Percentiles rank a stretch among this genome's conserved stretches.
Evolutionary conservation across 208 protist species (phyloP).

Genomic region (Trypanosoma caninum): DNA sequence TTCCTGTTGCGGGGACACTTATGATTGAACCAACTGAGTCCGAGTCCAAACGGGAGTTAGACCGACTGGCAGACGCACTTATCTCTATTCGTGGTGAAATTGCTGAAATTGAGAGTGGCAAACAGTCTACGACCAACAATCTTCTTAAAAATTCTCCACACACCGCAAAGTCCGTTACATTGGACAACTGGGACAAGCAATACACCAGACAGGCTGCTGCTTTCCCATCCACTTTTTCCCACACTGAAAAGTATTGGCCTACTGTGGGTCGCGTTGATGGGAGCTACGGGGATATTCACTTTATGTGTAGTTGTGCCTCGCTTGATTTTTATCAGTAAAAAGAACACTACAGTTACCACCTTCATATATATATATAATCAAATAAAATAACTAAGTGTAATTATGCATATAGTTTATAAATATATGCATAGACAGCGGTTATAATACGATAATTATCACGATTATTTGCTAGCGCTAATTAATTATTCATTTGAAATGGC

Average conservation of each 20-base stretch:
- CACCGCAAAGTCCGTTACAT: constrained; percentile 78
- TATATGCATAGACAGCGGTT: too few relatives aligned
- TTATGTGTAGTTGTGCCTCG: constrained; percentile 89
- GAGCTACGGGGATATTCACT: constrained; percentile 95
- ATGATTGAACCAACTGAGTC: constrained; percentile 99
- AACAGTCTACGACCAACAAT: constrained; percentile 91
- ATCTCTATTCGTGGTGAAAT: constrained; percentile 97
- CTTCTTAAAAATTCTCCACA: constrained; percentile 96
- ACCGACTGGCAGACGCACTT: constrained; percentile 95
- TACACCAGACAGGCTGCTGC: constrained; percentile 94
- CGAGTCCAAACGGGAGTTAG: constrained; percentile 94
- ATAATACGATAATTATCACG: too few relatives aligned
- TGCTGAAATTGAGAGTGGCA: constrained; percentile 90
- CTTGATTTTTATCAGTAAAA: constrained; percentile 72
- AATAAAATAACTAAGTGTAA: too few relatives aligned
- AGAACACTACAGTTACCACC: background rate
- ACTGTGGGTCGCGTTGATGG: constrained; percentile 93
- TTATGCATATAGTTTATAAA: too few relatives aligned
- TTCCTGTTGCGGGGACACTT: constrained; percentile 89
- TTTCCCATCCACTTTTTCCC: constrained; percentile 84
- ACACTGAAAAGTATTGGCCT: constrained; percentile 95
- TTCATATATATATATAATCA: background rate
- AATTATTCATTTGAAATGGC: too few relatives aligned
- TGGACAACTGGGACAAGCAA: constrained; percentile 88
- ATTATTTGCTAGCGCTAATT: too few relatives aligned